Percentiles rank a stretch among this genome's conserved stretches.
Evolutionary conservation across 345 rosid genomes (phyloP).

Genomic region (Gossypium ekmanianum): DNA sequence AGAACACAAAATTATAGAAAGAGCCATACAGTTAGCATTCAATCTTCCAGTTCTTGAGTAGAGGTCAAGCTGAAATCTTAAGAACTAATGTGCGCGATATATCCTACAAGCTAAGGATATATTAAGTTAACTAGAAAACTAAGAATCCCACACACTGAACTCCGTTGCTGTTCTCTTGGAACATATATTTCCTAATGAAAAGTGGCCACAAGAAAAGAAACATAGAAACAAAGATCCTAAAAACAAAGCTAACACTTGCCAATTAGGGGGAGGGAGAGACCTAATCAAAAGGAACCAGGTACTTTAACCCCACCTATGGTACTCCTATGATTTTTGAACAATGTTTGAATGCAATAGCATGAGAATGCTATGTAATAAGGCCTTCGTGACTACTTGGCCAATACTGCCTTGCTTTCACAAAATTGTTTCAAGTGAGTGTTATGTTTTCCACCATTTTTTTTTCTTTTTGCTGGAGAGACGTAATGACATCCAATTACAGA

Average conservation of each 20-base stretch:
- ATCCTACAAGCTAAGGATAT: not conserved
- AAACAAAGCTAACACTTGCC: not conserved
- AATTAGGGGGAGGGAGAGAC: not conserved
- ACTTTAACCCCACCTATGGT: not conserved
- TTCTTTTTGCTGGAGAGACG: not conserved
- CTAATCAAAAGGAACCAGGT: not conserved
- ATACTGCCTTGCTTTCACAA: not conserved
- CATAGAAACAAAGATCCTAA: not conserved
- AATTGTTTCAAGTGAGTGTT: not conserved
- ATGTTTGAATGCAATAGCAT: not conserved
- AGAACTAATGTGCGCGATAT: not conserved
- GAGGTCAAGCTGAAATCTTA: not conserved
- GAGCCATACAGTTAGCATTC: not conserved
- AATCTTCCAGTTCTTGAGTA: not conserved
- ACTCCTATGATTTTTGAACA: not conserved
- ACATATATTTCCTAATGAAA: not conserved
- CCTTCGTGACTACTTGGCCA: not conserved
- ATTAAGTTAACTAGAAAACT: not conserved
- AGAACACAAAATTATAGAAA: not conserved
- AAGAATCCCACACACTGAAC: not conserved
- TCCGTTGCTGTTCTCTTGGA: not conserved
- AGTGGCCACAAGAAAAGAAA: not conserved
- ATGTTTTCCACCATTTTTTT: not conserved
- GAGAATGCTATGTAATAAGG: not conserved
- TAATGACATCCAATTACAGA: slow-evolving; percentile 9